Evolutionary conservation across 2,329 filamentous ascomycete genomes (phyloP), one percentile per base, ranked within the genome.

Genomic region (Aspergillus tamarii): DNA sequence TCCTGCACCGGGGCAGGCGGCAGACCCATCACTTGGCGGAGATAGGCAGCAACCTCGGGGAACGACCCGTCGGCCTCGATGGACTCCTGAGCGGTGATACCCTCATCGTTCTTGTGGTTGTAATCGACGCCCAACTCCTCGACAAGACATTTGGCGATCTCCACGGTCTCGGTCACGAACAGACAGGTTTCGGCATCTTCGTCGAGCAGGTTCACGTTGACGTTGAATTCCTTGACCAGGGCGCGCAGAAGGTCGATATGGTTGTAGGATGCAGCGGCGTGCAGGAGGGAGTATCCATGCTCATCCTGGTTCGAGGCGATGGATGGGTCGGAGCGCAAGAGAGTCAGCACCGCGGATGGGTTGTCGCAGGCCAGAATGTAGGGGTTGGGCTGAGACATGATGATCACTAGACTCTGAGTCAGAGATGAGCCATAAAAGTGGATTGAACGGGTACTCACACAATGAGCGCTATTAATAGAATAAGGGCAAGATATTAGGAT

Each of bases 101-200:
- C 93, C 19, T 96, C 92, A 26, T 84, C 81, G 67, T 95, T 94
- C 69, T 81, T 84, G 64, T 89, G 82, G 23, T 79, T 80, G 43
- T 87, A 77, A 70, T 96, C 88, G 36, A 91, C 87, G 6, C 89
- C 87, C 3, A 98, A 83, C 77, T 97, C 93, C 73, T 96, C 92
- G 3, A 98, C 87, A 9, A 99, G 83, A 59, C 89, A 86, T 70
- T 87, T 87, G 23, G 94, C 94, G 50, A 93, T 89, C 4, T 91
- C 89, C 56, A 91, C 83, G 0, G 88, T 92, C 79, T 99, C 95
- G 32, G 89, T 88, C n/a, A 93, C 92, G 74, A 97, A 99, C 5
- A 99, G 83, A n/a, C 94, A 91, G 1, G 94, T 97, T 80, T 99
- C 95, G 62, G 89, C 87, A 76, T 99, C 95, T 77, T 97, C 92